Conservation (phyloP, 192 early-diverging fungal genomes). For the Backusella sp. region DNA sequence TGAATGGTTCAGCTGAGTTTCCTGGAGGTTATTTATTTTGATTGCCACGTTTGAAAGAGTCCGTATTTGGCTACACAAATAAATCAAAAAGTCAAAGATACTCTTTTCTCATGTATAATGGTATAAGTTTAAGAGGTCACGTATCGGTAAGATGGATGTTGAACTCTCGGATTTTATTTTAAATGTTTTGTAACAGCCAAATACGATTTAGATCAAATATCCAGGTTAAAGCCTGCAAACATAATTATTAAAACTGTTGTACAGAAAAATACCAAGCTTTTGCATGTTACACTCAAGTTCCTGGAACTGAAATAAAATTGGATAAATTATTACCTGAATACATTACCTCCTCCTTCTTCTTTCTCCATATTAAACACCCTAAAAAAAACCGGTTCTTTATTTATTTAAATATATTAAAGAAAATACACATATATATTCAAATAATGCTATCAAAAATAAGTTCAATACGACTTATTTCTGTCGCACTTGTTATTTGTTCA, state of each 20-base stretch:
- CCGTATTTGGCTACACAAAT: background rate
- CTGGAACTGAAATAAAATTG: background rate
- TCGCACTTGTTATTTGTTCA: background rate
- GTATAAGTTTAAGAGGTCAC: too few species aligned
- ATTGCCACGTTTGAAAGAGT: background rate
- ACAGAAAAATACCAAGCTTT: constrained; percentile 5
- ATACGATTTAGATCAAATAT: too few species aligned
- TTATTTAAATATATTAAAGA: background rate
- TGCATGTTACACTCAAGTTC: background rate
- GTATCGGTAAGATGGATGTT: too few species aligned
- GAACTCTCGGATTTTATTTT: too few species aligned
- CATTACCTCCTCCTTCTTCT: background rate
- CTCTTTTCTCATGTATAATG: background rate
- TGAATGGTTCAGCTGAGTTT: constrained; percentile 2
- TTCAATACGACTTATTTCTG: constrained; percentile 2
- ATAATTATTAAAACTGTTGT: background rate
- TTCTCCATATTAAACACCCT: background rate
- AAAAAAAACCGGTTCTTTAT: background rate
- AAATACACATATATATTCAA: background rate
- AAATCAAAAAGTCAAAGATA: background rate
- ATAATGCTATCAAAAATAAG: background rate
- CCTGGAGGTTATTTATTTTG: background rate
- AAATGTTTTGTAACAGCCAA: too few species aligned
- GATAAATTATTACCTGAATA: too few species aligned
- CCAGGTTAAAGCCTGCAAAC: too few species aligned